Evolutionary conservation across 768 basidiomycete species (phyloP).

Genomic region (Leccinum disarticulatum): DNA sequence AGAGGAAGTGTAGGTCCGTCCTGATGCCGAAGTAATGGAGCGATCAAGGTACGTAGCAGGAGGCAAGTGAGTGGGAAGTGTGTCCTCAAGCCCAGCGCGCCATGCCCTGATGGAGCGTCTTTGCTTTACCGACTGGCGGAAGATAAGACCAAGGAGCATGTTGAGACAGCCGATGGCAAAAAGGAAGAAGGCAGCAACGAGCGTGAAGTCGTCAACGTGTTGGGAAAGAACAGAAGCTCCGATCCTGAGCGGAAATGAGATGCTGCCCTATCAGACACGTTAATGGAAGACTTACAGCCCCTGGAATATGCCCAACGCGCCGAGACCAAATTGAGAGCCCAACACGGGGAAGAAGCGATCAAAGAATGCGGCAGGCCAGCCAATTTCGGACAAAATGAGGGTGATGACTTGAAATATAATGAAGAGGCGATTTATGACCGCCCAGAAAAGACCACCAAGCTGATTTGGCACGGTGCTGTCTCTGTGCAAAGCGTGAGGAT

Average conservation of each 20-base stretch:
- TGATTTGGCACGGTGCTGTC: constrained; percentile 86
- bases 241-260: constrained; percentile 42
- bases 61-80: constrained; percentile 48
- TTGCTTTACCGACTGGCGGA: constrained; percentile 58
- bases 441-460: constrained; percentile 89
- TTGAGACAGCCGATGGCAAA: constrained; percentile 91
- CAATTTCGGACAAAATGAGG: constrained; percentile 79
- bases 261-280: not conserved
- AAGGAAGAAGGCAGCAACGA: constrained; percentile 89
- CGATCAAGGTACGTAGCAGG: constrained; percentile 25
- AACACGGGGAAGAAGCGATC: constrained; percentile 84
- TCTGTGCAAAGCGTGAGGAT: constrained; percentile 38
- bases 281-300: constrained; percentile 56
- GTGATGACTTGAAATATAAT: constrained; percentile 84
- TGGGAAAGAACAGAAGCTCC: constrained; percentile 73
- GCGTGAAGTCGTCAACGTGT: constrained; percentile 83
- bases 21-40: constrained; percentile 22
- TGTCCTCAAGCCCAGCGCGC: constrained; percentile 51
- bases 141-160: constrained; percentile 73
- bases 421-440: constrained; percentile 81
- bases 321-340: constrained; percentile 80
- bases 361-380: constrained; percentile 80
- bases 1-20: constrained; percentile 26
- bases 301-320: constrained; percentile 85
- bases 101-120: constrained; percentile 66